phyloP scores from a whole-genome alignment of 306 rosid species.

The Trichosanthes cucumerina region DNA sequence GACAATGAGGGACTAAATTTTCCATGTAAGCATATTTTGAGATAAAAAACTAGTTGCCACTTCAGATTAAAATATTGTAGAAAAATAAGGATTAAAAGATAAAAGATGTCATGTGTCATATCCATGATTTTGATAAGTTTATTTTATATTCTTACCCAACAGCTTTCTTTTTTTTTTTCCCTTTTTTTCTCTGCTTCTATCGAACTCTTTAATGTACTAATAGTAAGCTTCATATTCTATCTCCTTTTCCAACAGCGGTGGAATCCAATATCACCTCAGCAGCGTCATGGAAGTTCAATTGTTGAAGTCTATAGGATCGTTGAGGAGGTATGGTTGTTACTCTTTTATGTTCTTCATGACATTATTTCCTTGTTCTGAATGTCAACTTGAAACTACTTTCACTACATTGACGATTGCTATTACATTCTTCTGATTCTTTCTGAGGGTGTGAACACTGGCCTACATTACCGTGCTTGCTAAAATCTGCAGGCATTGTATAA shows the following conservation, averaged over 20 bases:
- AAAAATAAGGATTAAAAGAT: neutral
- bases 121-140: neutral
- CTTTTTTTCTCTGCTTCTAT: neutral
- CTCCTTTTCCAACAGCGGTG: slow-evolving; percentile 51
- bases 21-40: neutral
- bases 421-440: neutral
- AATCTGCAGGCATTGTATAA: neutral
- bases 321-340: slow-evolving; percentile 65
- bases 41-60: neutral
- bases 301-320: slow-evolving; percentile 97
- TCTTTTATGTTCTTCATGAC: neutral
- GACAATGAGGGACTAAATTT: neutral
- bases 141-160: neutral
- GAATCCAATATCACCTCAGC: slow-evolving; percentile 93
- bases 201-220: neutral
- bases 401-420: neutral
- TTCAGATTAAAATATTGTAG: neutral
- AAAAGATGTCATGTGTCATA: neutral
- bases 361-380: neutral
- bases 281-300: slow-evolving; percentile 82
- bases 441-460: neutral
- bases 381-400: neutral
- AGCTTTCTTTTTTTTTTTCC: neutral
- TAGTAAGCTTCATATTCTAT: neutral
- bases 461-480: neutral